Percentiles rank a stretch among this genome's conserved stretches.
phyloP scores from a whole-genome alignment of 2,329 filamentous ascomycete species.

The Fusarium torulosum region DNA sequence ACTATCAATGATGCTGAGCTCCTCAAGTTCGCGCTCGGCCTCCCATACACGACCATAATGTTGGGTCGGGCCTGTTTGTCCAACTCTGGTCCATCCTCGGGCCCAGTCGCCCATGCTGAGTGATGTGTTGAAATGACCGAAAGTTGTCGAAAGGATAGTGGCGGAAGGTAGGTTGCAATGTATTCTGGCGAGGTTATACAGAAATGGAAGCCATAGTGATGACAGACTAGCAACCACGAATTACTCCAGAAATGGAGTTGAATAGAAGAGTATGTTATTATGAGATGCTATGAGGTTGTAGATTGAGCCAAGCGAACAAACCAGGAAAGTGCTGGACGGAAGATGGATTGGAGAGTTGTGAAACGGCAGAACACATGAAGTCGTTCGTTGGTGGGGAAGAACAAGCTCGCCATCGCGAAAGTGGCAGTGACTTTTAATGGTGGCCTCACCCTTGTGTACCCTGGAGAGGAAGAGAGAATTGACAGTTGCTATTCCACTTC shows the following conservation, averaged over 20 bases:
- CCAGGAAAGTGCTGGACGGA: not conserved
- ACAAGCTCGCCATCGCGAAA: constrained; percentile 24
- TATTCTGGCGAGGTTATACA: constrained; percentile 19
- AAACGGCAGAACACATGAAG: constrained; percentile 9
- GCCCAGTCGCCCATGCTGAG: constrained; percentile 49
- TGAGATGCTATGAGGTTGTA: not conserved
- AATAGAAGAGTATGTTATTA: not conserved
- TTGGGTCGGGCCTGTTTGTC: constrained; percentile 43
- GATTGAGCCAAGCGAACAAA: not conserved
- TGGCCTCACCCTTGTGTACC: not conserved
- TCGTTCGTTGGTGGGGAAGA: constrained; percentile 14
- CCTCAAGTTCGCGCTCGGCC: constrained; percentile 49
- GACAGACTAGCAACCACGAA: not conserved
- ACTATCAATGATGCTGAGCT: constrained; percentile 49
- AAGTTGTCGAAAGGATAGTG: not conserved
- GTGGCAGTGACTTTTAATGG: constrained; percentile 26
- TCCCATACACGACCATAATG: constrained; percentile 44
- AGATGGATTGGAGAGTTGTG: not conserved
- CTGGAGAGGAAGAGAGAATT: not conserved
- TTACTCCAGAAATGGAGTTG: not conserved
- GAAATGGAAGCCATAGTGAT: constrained; percentile 25
- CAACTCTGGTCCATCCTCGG: constrained; percentile 52
- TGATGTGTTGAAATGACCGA: not conserved
- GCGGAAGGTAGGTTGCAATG: constrained; percentile 10
- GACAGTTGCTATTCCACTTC: not conserved